Conservation (phyloP, 176 grass and related monocot genomes). For the Oryza meyeriana region DNA sequence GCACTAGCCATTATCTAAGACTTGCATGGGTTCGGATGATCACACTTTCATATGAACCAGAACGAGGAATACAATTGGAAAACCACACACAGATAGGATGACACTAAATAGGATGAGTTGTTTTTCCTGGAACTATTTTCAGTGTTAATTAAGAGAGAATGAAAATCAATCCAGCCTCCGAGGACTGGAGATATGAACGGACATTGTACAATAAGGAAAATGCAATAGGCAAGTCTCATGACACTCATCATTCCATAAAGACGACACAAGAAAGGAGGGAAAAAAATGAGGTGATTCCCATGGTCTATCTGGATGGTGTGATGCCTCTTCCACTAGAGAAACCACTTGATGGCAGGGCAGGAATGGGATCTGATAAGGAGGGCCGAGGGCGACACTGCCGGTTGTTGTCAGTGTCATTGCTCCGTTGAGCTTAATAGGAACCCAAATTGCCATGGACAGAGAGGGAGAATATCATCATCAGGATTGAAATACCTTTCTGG, state of each 20-base stretch:
- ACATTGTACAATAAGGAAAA: neutral
- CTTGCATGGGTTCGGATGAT: neutral
- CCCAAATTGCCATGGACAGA: neutral
- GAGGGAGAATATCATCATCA: neutral
- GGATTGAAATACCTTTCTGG: conserved; percentile 19
- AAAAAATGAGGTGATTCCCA: conserved; percentile 26
- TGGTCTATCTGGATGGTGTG: conserved; percentile 13
- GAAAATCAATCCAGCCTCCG: neutral
- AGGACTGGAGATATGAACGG: neutral
- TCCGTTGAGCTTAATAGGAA: neutral
- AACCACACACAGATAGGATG: too few species aligned
- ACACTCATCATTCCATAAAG: neutral
- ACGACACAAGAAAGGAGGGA: neutral
- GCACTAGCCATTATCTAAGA: neutral
- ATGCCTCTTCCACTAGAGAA: conserved; percentile 43
- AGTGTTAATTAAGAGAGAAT: neutral
- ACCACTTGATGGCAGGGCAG: conserved; percentile 26
- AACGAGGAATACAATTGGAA: too few species aligned
- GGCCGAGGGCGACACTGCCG: neutral
- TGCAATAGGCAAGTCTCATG: neutral
- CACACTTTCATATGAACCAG: too few species aligned
- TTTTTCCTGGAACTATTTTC: too few species aligned
- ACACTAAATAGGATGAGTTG: too few species aligned
- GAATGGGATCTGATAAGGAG: conserved; percentile 18
- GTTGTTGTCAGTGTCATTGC: neutral